Conservation (phyloP, 2,329 filamentous ascomycete species). For the Ascosphaera apis region DNA sequence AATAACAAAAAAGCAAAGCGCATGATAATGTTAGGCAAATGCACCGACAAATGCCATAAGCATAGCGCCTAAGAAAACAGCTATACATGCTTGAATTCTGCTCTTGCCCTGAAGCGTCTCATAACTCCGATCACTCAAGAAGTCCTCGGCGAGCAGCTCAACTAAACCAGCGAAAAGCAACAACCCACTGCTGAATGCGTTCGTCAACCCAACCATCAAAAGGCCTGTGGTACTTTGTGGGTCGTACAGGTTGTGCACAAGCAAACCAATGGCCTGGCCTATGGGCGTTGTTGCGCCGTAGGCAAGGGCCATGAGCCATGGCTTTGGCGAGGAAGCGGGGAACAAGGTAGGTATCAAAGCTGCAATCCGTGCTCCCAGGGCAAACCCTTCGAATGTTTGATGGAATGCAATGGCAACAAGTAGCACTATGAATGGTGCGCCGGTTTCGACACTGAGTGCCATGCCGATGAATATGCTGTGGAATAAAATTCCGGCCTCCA, state of each 20-base stretch:
- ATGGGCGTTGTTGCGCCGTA: conserved; percentile 54
- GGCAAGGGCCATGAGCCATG: conserved; percentile 45
- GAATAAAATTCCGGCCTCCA: conserved; percentile 67
- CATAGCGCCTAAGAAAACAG: conserved; percentile 35
- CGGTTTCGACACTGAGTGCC: conserved; percentile 61
- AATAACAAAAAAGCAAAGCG: neutral
- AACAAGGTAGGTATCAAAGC: conserved; percentile 45
- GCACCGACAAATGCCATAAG: conserved; percentile 46
- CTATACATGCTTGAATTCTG: conserved; percentile 36
- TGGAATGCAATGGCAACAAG: conserved; percentile 64
- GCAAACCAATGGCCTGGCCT: conserved; percentile 60
- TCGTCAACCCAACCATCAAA: conserved; percentile 68
- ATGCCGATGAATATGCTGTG: conserved; percentile 74
- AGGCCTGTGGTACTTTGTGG: conserved; percentile 53
- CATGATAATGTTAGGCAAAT: conserved; percentile 26
- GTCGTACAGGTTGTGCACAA: conserved; percentile 59
- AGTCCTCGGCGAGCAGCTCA: conserved; percentile 67
- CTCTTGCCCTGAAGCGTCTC: conserved; percentile 31
- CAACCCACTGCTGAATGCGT: conserved; percentile 60
- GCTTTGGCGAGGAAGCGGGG: conserved; percentile 45
- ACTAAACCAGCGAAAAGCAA: conserved; percentile 65
- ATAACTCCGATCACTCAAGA: conserved; percentile 44
- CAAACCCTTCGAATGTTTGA: conserved; percentile 73
- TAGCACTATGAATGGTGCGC: conserved; percentile 57
- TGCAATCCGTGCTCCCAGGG: conserved; percentile 64